Evolutionary conservation across 345 rosid genomes (phyloP).

Genomic region (Durio zibethinus): DNA sequence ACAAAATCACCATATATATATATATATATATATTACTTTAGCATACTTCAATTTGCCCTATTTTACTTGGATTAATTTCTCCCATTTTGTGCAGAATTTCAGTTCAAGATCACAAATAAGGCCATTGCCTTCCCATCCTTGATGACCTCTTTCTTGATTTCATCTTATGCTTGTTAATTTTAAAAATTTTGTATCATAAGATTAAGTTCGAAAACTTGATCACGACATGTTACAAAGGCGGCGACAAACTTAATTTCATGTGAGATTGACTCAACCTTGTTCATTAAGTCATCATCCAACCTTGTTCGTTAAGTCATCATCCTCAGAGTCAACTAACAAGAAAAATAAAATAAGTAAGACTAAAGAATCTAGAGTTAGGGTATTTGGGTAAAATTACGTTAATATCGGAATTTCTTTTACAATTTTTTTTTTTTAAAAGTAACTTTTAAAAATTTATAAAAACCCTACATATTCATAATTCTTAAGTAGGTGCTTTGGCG

Average conservation of each 20-base stretch:
- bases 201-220: too few species aligned
- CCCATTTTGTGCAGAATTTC: not conserved
- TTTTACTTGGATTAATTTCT: not conserved
- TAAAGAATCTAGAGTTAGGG: not conserved
- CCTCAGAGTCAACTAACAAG: too few species aligned
- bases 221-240: too few species aligned
- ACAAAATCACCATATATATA: too few species aligned
- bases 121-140: conserved; percentile 29
- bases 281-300: not conserved
- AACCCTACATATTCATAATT: not conserved
- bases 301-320: too few species aligned
- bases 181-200: conserved; percentile 14
- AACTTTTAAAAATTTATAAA: not conserved
- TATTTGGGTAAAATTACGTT: not conserved
- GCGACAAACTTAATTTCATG: conserved; percentile 25
- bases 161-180: conserved; percentile 17
- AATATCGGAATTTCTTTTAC: not conserved
- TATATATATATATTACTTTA: too few species aligned
- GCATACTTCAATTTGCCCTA: too few species aligned
- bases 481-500: not conserved
- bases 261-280: not conserved
- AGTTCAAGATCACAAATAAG: too few species aligned
- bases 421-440: too few species aligned
- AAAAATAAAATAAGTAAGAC: not conserved
- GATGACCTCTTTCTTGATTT: conserved; percentile 27